Evolutionary conservation across 768 basidiomycete species (phyloP), one percentile per base, ranked within the genome.

Genomic region (Agrocybe praecox): DNA sequence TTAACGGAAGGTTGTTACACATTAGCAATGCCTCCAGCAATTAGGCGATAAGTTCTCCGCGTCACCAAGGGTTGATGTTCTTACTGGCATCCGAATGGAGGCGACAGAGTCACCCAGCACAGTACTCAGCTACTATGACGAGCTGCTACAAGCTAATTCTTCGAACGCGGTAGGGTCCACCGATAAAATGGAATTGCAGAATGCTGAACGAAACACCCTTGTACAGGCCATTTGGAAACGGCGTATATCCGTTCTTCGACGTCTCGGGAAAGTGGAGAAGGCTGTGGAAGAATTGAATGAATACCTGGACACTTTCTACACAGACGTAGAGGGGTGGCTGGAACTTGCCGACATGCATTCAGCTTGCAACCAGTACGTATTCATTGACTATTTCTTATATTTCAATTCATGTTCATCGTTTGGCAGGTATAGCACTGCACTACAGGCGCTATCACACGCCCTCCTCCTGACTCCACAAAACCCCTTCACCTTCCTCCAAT

Each of bases 281-380:
- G 88, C 90, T 0, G 85, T 90, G 1, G 80, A 86, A 10, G 86
- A 94, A 65, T 79, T 96, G 2, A 82, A 83, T 14, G 75, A 80
- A 43, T 87, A 88, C 62, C 80, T 94, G 18, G 94, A 97, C 64
- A 92, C 89, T 0, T 90, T 94, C 67, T 97, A 96, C 68, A 85
- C 86, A 19, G 95, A 97, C 61, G 76, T 88, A 14, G 92, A 95
- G 62, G 93, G 84, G 11, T 96, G 95, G 94, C 72, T 91, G 17
- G 89, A 95, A 68, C 83, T 97, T 21, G 87, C 91, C 0, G 88
- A 91, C 64, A 82, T 92, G 4, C 93, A 96, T 62, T 76, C 86
- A 5, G 78, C 83, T 11, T 86, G 88, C 62, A 84, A 85, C 62
- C 87, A 90, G 92, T 94, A 59, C 51, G 90, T 74, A 18, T 12